Evolutionary conservation across 2,329 filamentous ascomycete species (phyloP), one percentile per base, ranked within the genome.

Genomic region (Graphiopsis chlorocephala): DNA sequence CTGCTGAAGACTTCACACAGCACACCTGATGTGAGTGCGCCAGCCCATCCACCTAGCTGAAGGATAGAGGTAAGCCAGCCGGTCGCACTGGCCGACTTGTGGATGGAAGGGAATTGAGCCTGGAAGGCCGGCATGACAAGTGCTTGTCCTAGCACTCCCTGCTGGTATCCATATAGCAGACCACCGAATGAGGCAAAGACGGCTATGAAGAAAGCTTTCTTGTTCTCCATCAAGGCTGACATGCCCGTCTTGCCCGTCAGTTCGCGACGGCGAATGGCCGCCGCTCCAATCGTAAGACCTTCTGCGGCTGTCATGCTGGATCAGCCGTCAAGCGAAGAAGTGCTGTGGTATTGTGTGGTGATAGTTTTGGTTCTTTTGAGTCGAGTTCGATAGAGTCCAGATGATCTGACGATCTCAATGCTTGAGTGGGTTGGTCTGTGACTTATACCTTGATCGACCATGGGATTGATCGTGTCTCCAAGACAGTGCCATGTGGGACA

Each of bases 81-180:
- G 10, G 38, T 45, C 11, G 65, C 62, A 23, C 52, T 65, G 5
- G 64, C 61, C 17, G 66, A 67, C 2, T 14, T 58, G n/a, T 56
- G 56, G 48, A 68, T 59, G 29, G 33, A 52, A 11, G 67, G 67
- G 42, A 68, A 66, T 15, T 65, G 63, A 50, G 66, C 67, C 47
- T 65, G 63, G 65, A 68, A 68, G 29, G n/a, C 20, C 23, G 75
- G 75, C 83, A 85, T 86, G 68, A 84, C 82, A 1, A 85, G 76
- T 11, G 82, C 82, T 68, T 85, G 81, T 29, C 83, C 82, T 3
- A 86, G 74, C 0, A 86, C 82, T 58, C 83, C 84, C 68, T 86
- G 83, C 63, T 85, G 82, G 69, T 84, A 84, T 64, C 82, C 82
- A 78, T 83, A 84, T 65, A 81, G 78, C 52, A 84, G 80, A 25